phyloP scores from a whole-genome alignment of 805 yeast genomes.

The Kurtzmaniella fragi region DNA sequence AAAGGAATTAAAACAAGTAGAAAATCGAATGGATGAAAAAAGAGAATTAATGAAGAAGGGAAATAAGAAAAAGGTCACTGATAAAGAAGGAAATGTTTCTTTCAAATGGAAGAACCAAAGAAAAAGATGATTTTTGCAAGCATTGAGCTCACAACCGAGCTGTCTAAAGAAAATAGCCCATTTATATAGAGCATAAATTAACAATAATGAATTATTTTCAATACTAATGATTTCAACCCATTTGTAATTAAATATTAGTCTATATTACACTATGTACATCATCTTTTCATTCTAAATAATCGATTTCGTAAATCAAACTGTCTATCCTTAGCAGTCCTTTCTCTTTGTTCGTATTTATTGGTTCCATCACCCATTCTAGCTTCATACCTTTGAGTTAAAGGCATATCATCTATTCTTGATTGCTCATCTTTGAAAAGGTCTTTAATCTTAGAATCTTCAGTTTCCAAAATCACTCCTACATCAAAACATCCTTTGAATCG shows the following conservation, averaged over 20 bases:
- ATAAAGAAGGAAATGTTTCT: constrained; percentile 58
- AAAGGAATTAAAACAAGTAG: constrained; percentile 60
- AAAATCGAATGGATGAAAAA: constrained; percentile 69
- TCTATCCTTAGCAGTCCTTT: constrained; percentile 41
- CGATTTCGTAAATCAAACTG: constrained; percentile 34
- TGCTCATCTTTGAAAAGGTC: constrained; percentile 22
- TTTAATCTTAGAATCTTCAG: constrained; percentile 19
- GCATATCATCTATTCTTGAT: constrained; percentile 21
- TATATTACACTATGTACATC: neutral
- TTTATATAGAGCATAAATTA: neutral
- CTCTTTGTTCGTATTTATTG: constrained; percentile 27
- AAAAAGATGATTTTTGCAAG: constrained; percentile 40
- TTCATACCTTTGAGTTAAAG: constrained; percentile 23
- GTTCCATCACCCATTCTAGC: constrained; percentile 39
- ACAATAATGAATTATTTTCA: too few species aligned
- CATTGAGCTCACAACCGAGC: neutral
- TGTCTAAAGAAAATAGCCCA: neutral
- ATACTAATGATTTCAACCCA: too few species aligned
- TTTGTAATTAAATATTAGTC: too few species aligned
- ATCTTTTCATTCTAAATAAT: constrained; percentile 22
- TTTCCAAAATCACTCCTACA: constrained; percentile 25
- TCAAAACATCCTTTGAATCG: constrained; percentile 32
- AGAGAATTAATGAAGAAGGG: constrained; percentile 91
- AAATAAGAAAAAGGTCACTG: constrained; percentile 68
- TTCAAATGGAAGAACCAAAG: constrained; percentile 86